These are phyloP conservation scores for Cyclaneusma minus DNA, from an alignment of 2,329 filamentous ascomycete genomes.

Conservation along the genomic window DNA sequence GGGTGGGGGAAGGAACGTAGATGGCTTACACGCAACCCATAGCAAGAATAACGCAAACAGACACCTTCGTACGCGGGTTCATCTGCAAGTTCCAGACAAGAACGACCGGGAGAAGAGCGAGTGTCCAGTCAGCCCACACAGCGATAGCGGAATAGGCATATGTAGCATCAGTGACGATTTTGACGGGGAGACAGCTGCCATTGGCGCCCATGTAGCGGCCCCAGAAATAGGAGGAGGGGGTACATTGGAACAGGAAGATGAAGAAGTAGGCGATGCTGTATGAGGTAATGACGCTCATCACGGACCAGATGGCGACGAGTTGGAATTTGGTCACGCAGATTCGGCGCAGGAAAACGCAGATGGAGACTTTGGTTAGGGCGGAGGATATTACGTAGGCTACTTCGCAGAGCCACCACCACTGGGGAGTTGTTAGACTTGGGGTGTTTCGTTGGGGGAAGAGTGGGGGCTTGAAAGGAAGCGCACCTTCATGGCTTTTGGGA, in stretches of 20 bases:
- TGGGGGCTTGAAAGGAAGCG: neutral
- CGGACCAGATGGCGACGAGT: slow-evolving; percentile 8
- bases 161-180: slow-evolving; percentile 17
- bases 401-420: slow-evolving; percentile 23
- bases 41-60: slow-evolving; percentile 14
- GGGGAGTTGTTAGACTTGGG: neutral
- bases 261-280: slow-evolving; percentile 22
- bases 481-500: slow-evolving; percentile 16
- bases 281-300: slow-evolving; percentile 17
- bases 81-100: slow-evolving; percentile 26
- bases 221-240: slow-evolving; percentile 24
- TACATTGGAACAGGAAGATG: slow-evolving; percentile 23
- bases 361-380: slow-evolving; percentile 16
- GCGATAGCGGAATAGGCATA: slow-evolving; percentile 24
- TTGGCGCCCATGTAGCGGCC: slow-evolving; percentile 16
- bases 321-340: neutral
- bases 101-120: slow-evolving; percentile 24
- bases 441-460: neutral
- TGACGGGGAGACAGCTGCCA: slow-evolving; percentile 19
- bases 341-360: neutral
- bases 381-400: slow-evolving; percentile 23
- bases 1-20: neutral
- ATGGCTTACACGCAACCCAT: slow-evolving; percentile 23
- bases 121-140: slow-evolving; percentile 24
- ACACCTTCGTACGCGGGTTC: slow-evolving; percentile 22